Evolutionary conservation across 1,139 yeast species (phyloP).

Genomic region (Diutina rugosa): DNA sequence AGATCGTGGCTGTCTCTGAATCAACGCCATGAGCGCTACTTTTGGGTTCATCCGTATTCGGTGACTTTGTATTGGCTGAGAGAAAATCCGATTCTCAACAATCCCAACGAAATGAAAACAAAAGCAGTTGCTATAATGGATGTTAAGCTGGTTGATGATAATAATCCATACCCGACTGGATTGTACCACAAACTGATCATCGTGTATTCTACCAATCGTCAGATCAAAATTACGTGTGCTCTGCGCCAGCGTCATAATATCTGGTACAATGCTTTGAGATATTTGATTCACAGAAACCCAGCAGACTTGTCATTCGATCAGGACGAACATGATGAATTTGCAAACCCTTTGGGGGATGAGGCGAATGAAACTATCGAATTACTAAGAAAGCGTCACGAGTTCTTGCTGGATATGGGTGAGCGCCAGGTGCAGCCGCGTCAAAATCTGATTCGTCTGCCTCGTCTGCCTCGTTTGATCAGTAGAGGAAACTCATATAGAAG

Average conservation of each 20-base stretch:
- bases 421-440: not conserved
- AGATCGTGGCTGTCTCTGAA: conserved; percentile 71
- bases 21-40: conserved; percentile 78
- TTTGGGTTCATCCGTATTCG: conserved; percentile 95
- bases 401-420: conserved; percentile 1
- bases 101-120: conserved; percentile 52
- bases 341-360: not conserved
- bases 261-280: conserved; percentile 81
- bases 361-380: not conserved
- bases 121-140: conserved; percentile 73
- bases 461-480: not conserved
- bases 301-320: conserved; percentile 40
- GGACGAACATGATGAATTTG: not conserved
- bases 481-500: not conserved
- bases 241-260: conserved; percentile 81
- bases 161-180: conserved; percentile 85
- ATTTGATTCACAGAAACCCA: conserved; percentile 55
- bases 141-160: conserved; percentile 72
- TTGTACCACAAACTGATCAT: conserved; percentile 75
- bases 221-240: conserved; percentile 75
- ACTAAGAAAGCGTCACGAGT: not conserved
- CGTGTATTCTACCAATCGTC: conserved; percentile 56
- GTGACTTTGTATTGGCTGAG: conserved; percentile 85
- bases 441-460: not conserved
- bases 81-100: conserved; percentile 65